Base-by-base conservation (phyloP, 1,139 yeast species). In the Yamadazyma mexicana region DNA sequence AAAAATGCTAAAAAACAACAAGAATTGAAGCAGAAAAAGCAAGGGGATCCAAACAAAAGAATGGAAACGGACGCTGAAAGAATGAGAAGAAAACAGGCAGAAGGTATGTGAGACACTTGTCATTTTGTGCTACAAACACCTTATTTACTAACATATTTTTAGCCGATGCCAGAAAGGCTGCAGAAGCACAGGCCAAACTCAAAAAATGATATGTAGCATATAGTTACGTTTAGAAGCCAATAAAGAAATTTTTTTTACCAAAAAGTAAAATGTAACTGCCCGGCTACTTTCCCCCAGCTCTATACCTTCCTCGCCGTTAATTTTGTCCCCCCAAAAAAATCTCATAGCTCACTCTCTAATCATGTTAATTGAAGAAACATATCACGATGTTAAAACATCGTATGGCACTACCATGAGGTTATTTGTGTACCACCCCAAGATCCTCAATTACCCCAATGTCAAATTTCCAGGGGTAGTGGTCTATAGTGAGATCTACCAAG, bases 11-110 rank as follows among this genome's bases (percentile, higher is more conserved):
- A 91, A 71, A 91, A 91, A 65, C 83, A 77, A 56, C 78, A 77
- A 51, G 85, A 79, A 31, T 72, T 72, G 4, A 65, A 68, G 20
- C 82, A 83, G 60, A 87, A 88, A 72, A 79, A 78, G 57, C 73
- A 68, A 4, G 97, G 97, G 22, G 96, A 88, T 57, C 92, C 95
- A 31, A 72, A 73, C 47, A 86, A 87, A 61, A 74, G 96, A 57
- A 77, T 83, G 81, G 96, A 91, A 58, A 75, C 69, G 34, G 94
- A 91, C 59, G 97, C 96, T 22, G 95, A 85, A 40, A 84, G 81
- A 52, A 77, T 89, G 79, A 81, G 98, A 61, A 79, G 78, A 54
- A 91, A 91, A 62, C 98, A 91, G 66, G 83, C 82, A 31, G 86
- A 81, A 47, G 87, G 89, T 78, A 71, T 52, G 85, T 78, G 38